phyloP scores from a whole-genome alignment of 1,284 basidiomycete species.

The Pisolithus thermaeus region DNA sequence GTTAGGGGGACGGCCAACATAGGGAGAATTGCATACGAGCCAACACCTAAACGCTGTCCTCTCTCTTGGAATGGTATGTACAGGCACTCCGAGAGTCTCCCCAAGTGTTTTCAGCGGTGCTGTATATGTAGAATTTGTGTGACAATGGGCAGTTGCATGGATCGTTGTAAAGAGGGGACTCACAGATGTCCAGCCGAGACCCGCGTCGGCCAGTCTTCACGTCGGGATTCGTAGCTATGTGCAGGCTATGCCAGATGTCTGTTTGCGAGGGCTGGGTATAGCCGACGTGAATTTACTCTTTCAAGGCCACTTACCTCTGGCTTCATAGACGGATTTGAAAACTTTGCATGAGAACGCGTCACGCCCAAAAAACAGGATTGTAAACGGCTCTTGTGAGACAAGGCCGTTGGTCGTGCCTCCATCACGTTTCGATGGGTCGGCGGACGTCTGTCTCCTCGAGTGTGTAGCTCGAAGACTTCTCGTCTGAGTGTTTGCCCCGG shows the following conservation, averaged over 20 bases:
- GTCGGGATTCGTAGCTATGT: conserved; percentile 44
- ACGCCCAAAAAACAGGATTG: conserved; percentile 50
- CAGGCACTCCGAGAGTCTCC: conserved; percentile 41
- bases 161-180: conserved; percentile 10
- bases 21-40: conserved; percentile 35
- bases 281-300: background rate
- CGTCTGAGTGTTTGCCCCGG: no score
- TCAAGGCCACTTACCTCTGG: conserved; percentile 30
- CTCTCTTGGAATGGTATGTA: conserved; percentile 52
- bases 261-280: background rate
- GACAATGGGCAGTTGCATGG: background rate
- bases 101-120: conserved; percentile 57
- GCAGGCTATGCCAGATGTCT: conserved; percentile 26
- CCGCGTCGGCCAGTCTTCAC: conserved; percentile 31
- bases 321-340: conserved; percentile 35
- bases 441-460: no score
- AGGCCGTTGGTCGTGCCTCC: background rate
- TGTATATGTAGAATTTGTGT: conserved; percentile 18
- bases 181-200: conserved; percentile 25
- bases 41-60: conserved; percentile 54
- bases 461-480: no score
- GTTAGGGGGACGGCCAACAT: conserved; percentile 4
- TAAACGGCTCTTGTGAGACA: conserved; percentile 27
- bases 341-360: conserved; percentile 54
- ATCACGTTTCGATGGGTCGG: no score